phyloP scores from a whole-genome alignment of 495 filamentous ascomycete genomes.

The Neurospora sublineolata region DNA sequence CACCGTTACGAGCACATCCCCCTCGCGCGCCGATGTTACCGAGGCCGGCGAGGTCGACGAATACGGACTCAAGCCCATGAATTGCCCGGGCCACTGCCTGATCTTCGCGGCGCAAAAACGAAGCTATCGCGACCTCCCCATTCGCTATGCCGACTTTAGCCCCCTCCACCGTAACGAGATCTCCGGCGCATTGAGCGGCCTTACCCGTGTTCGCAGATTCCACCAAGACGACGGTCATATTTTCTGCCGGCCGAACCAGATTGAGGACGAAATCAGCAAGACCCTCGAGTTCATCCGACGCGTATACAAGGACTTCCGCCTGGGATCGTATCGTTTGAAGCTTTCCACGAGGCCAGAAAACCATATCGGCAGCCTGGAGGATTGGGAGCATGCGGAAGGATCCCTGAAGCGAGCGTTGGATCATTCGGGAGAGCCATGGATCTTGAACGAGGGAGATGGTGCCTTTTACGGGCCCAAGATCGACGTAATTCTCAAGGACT shows the following conservation, averaged over 20 bases:
- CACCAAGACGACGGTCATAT: constrained; percentile 96
- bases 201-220: constrained; percentile 84
- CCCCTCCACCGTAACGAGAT: constrained; percentile 84
- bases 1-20: constrained; percentile 54
- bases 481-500: constrained; percentile 73
- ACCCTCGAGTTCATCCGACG: constrained; percentile 72
- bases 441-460: constrained; percentile 68
- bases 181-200: constrained; percentile 72
- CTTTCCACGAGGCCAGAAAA: constrained; percentile 75
- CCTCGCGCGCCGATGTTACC: constrained; percentile 22
- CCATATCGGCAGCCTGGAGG: constrained; percentile 65
- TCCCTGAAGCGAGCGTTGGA: constrained; percentile 61
- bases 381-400: constrained; percentile 74
- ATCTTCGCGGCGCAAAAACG: constrained; percentile 62
- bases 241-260: constrained; percentile 78
- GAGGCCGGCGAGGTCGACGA: constrained; percentile 53
- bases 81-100: constrained; percentile 89
- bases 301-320: constrained; percentile 62
- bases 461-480: constrained; percentile 97
- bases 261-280: constrained; percentile 64
- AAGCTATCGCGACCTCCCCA: constrained; percentile 73
- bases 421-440: constrained; percentile 54
- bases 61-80: constrained; percentile 94
- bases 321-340: constrained; percentile 64
- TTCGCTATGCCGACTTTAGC: constrained; percentile 89